Evolutionary conservation across 2,329 filamentous ascomycete genomes (phyloP).

Genomic region (Fusarium sp.): DNA sequence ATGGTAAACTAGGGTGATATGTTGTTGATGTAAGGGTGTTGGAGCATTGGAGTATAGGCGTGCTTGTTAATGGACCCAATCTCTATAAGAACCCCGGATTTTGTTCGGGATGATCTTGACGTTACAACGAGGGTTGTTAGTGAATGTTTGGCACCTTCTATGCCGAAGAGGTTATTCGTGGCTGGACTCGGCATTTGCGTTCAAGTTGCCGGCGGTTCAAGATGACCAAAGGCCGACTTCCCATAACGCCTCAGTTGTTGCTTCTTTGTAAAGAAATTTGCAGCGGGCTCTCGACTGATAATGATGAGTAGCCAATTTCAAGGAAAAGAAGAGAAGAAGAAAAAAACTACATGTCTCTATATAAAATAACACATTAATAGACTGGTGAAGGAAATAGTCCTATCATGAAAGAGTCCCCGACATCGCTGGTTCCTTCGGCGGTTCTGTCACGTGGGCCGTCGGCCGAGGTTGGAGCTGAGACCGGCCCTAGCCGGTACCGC

Average conservation of each 20-base stretch:
- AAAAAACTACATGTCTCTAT: background rate
- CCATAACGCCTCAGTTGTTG: background rate
- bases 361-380: background rate
- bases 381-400: background rate
- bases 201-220: slow-evolving; percentile 30
- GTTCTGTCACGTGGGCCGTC: slow-evolving; percentile 55
- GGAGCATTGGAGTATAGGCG: slow-evolving; percentile 51
- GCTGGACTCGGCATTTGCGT: slow-evolving; percentile 37
- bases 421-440: slow-evolving; percentile 37
- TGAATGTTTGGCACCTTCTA: slow-evolving; percentile 3
- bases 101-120: slow-evolving; percentile 22
- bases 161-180: slow-evolving; percentile 27
- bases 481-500: slow-evolving; percentile 61
- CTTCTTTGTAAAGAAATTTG: background rate
- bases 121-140: slow-evolving; percentile 24
- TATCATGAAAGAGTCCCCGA: slow-evolving; percentile 16
- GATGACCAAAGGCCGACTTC: slow-evolving; percentile 7
- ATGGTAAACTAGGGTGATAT: slow-evolving; percentile 18
- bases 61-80: slow-evolving; percentile 42
- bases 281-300: background rate
- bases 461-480: slow-evolving; percentile 60
- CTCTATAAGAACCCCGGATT: slow-evolving; percentile 23
- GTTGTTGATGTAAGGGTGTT: slow-evolving; percentile 42
- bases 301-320: background rate
- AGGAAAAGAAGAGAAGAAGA: background rate